Evolutionary conservation across 2,329 filamentous ascomycete genomes (phyloP), one percentile per base, ranked within the genome.

Genomic region (Beauveria sp.): DNA sequence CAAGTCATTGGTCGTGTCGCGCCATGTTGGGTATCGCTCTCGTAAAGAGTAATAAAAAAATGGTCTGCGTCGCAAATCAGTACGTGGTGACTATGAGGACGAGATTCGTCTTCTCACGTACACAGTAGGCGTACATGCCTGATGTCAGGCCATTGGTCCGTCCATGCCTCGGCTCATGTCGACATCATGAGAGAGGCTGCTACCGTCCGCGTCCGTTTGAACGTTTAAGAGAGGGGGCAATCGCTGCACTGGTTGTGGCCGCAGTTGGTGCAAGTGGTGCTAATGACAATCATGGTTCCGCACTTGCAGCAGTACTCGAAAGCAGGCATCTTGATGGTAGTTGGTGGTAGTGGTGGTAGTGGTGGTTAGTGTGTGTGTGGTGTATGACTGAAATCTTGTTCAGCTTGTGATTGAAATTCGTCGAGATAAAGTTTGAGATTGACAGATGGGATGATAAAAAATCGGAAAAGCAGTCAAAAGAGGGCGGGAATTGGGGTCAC

Each of bases 281-380:
- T 82, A 73, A 83, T 83, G 74, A 82, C 80, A 66, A 83, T 80
- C 73, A 82, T 79, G 72, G 76, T 72, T 66, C 78, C 78, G 73
- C 80, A 83, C 68, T 80, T 71, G 77, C 80, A 82, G 77, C 80
- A 83, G 73, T 80, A 80, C 66, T 78, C 77, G 66, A 76, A 78
- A 67, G 74, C 72, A 69, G 76, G 73, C 77, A 79, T 79, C 55
- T 66, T 70, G 67, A 50, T 64, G 64, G 47, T 50, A 58, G 46
- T 41, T 70, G 67, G 51, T 64, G 64, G 41, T 47, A 56, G 55
- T 41, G 53, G 24, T 56, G 52, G 54, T 65, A 59, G 48, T 60
- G 40, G 26, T 62, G 46, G 51, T 58, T 10, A n/a, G 40, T 52
- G 48, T 14, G 14, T 20, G 18, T 26, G 43, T 37, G 30, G 47